Percentiles rank a stretch among this genome's conserved stretches.
Conservation (phyloP, 177 flowering plant species). For the Tripterygium wilfordii region DNA sequence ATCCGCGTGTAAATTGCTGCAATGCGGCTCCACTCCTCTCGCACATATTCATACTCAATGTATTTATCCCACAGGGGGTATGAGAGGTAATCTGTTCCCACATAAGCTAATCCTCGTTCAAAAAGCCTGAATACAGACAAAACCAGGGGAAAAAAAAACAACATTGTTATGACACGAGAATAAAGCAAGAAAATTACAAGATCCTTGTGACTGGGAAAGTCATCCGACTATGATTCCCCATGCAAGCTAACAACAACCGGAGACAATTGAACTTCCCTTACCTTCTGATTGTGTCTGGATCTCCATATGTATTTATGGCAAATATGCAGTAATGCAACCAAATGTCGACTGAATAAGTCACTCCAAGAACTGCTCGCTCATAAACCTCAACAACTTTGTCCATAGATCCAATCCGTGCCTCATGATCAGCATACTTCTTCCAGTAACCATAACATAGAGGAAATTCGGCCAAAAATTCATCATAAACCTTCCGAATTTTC, state of each 20-base stretch:
- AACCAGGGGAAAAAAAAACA: slow-evolving; percentile 17
- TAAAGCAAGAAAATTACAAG: slow-evolving; percentile 24
- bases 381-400: slow-evolving; percentile 95
- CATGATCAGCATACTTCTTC: slow-evolving; percentile 99
- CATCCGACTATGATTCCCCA: slow-evolving; percentile 22
- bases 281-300: slow-evolving; percentile 89
- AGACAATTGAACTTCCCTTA: slow-evolving; percentile 26
- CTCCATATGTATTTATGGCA: slow-evolving; percentile 80
- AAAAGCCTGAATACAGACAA: slow-evolving; percentile 61
- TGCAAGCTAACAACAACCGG: slow-evolving; percentile 9
- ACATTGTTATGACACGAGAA: slow-evolving; percentile 22
- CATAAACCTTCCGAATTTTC: slow-evolving; percentile 86
- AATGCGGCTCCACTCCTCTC: slow-evolving; percentile 75
- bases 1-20: slow-evolving; percentile 87
- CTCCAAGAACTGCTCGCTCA: slow-evolving; percentile 92
- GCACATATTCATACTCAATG: slow-evolving; percentile 76
- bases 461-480: slow-evolving; percentile 89
- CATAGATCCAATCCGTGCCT: slow-evolving; percentile 62
- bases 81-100: slow-evolving; percentile 84
- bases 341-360: slow-evolving; percentile 97
- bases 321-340: slow-evolving; percentile 97
- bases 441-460: slow-evolving; percentile 99
- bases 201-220: slow-evolving; percentile 21
- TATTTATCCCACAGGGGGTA: slow-evolving; percentile 84
- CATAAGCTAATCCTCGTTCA: slow-evolving; percentile 90